Percentiles rank a stretch among this genome's conserved stretches.
Evolutionary conservation across 2,329 filamentous ascomycete genomes (phyloP).

Genomic region (Hypoxylon sp.): DNA sequence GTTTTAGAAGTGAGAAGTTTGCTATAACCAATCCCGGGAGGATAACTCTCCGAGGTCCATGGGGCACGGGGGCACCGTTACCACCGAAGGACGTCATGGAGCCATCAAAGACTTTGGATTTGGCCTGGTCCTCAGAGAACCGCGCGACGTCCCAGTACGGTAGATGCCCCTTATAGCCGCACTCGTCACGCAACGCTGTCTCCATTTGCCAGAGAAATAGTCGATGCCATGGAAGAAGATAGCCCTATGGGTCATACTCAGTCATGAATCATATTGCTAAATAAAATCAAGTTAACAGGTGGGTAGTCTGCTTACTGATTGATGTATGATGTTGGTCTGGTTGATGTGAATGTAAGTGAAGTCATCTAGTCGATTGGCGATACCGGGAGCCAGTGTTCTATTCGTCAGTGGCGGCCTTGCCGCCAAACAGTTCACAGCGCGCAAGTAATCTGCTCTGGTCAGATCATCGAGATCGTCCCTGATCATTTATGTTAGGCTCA

Average conservation of each 20-base stretch:
- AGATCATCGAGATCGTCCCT: conserved; percentile 42
- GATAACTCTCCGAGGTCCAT: conserved; percentile 18
- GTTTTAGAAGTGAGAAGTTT: conserved; percentile 33
- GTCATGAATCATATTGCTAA: not conserved
- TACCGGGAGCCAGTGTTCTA: conserved; percentile 35
- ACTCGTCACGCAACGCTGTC: conserved; percentile 44
- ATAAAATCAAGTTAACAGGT: not conserved
- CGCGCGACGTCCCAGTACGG: conserved; percentile 45
- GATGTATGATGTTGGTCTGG: conserved; percentile 47
- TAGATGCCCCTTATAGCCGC: conserved; percentile 43
- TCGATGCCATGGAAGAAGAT: conserved; percentile 47
- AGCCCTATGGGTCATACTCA: conserved; percentile 30
- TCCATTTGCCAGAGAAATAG: conserved; percentile 47
- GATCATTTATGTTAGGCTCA: not conserved
- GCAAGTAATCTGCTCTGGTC: conserved; percentile 42
- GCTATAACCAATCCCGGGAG: conserved; percentile 35
- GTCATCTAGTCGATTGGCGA: conserved; percentile 44
- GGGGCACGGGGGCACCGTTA: conserved; percentile 35
- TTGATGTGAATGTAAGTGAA: conserved; percentile 48
- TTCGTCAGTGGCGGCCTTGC: conserved; percentile 38
- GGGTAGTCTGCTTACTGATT: conserved; percentile 34
- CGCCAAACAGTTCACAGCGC: conserved; percentile 44
- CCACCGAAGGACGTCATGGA: conserved; percentile 43
- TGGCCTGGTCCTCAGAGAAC: conserved; percentile 40
- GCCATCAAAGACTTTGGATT: conserved; percentile 43